Percentiles rank a stretch among this genome's conserved stretches.
These are phyloP conservation scores for Myriosclerotinia scirpicola DNA, from an alignment of 2,329 filamentous ascomycete species.

Conservation along the genomic window DNA sequence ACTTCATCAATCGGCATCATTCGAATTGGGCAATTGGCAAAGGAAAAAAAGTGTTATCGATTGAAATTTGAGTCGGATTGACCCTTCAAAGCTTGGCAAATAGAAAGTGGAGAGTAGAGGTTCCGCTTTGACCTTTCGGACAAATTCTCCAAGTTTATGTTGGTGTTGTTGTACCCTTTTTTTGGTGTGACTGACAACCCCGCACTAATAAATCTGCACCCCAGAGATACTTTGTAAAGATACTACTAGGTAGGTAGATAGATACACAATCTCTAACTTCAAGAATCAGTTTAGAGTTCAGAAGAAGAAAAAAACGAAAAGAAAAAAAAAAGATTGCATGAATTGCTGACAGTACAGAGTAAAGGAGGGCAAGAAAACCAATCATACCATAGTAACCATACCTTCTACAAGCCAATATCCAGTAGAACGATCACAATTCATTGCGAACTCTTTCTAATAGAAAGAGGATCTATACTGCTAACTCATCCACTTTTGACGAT, in stretches of 20 bases:
- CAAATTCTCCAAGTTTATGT: conserved; percentile 2
- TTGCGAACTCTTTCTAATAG: too few species aligned
- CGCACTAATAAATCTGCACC: conserved; percentile 1
- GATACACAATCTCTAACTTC: background rate
- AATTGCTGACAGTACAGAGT: background rate
- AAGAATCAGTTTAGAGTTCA: background rate
- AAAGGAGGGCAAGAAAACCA: background rate
- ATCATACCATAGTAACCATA: background rate
- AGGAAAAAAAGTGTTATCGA: background rate
- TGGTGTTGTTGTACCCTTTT: background rate
- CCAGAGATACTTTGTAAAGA: background rate
- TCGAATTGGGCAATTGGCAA: background rate
- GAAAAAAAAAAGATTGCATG: background rate
- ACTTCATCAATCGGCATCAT: background rate
- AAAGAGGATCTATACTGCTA: too few species aligned
- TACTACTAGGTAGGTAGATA: too few species aligned
- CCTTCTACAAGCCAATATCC: background rate
- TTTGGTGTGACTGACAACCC: background rate
- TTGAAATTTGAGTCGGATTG: background rate
- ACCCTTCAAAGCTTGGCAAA: conserved; percentile 11
- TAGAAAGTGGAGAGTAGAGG: background rate
- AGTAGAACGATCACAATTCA: too few species aligned
- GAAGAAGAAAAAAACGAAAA: background rate
- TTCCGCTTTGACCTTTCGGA: conserved; percentile 16
- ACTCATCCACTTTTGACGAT: too few species aligned